A percentile compares a stretch with the other conserved stretches of the same genome.
phyloP scores from a whole-genome alignment of 139 green algal species.

The Chlorella sp. region DNA sequence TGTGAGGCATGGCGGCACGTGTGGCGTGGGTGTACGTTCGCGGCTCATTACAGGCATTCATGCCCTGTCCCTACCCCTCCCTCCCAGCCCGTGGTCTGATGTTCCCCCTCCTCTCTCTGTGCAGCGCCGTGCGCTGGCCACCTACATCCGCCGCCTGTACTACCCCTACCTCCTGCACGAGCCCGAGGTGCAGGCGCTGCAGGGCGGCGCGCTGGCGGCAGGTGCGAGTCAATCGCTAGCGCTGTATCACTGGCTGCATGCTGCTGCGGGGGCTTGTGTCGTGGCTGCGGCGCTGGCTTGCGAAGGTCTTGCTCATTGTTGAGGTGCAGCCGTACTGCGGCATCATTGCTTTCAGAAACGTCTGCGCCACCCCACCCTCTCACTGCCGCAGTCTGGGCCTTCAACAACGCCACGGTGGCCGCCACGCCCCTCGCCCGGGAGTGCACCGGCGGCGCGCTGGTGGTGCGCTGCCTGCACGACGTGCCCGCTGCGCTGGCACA shows the following conservation, averaged over 20 bases:
- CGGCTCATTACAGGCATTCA: no score
- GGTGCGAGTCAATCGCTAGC: neutral
- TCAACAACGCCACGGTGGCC: constrained; percentile 36
- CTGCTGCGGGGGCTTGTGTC: neutral
- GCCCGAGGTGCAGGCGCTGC: constrained; percentile 51
- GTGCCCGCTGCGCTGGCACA: constrained; percentile 44
- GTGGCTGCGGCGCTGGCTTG: neutral
- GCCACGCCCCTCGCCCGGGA: constrained; percentile 23
- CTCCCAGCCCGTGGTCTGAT: no score
- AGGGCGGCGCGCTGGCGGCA: neutral
- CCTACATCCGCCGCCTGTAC: constrained; percentile 94
- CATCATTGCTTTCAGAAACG: neutral
- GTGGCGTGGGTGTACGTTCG: no score
- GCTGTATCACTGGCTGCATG: neutral
- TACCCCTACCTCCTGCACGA: constrained; percentile 74
- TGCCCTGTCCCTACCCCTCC: neutral
- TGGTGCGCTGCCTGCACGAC: constrained; percentile 52
- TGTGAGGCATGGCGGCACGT: no score
- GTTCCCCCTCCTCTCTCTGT: no score
- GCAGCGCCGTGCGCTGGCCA: constrained; percentile 70
- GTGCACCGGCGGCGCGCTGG: constrained; percentile 48
- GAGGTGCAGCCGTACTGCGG: neutral
- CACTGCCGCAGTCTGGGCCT: constrained; percentile 54
- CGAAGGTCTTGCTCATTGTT: neutral
- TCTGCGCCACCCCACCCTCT: neutral